These are phyloP conservation scores for Letharia lupina DNA, from an alignment of 495 filamentous ascomycete genomes.

Conservation along the genomic window DNA sequence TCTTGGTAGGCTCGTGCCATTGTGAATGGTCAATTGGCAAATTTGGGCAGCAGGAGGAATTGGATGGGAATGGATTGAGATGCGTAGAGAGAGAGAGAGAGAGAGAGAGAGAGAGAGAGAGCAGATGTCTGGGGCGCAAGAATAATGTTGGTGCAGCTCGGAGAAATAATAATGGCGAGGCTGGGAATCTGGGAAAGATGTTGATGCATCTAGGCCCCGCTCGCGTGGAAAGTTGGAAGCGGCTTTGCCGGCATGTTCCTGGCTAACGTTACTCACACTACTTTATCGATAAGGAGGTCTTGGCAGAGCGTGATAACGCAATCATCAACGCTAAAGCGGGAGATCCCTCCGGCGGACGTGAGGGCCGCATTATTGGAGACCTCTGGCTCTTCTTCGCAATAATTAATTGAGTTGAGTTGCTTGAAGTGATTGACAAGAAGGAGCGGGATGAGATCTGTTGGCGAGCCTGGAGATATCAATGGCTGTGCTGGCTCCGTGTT, in stretches of 20 bases:
- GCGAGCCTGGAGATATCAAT: neutral
- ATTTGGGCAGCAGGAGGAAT: neutral
- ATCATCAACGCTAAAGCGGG: neutral
- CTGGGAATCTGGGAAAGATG: neutral
- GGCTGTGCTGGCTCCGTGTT: neutral
- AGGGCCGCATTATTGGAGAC: neutral
- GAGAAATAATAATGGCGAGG: neutral
- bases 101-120: neutral
- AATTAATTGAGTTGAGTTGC: too few species aligned
- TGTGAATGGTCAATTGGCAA: neutral
- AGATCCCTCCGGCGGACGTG: neutral
- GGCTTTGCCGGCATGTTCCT: neutral
- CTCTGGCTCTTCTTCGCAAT: neutral
- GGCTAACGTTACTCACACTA: too few species aligned
- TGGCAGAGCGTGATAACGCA: neutral
- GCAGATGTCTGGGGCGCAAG: neutral
- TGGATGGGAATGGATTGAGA: neutral
- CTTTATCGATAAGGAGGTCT: neutral
- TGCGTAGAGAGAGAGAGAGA: neutral
- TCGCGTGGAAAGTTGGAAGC: neutral
- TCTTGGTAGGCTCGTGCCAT: conserved; percentile 25
- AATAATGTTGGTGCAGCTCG: neutral
- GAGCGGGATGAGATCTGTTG: too few species aligned
- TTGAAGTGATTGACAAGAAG: neutral
- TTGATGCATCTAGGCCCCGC: neutral